Base-by-base conservation (phyloP, 106 monocot genomes). In the Dactylorhiza incarnata region DNA sequence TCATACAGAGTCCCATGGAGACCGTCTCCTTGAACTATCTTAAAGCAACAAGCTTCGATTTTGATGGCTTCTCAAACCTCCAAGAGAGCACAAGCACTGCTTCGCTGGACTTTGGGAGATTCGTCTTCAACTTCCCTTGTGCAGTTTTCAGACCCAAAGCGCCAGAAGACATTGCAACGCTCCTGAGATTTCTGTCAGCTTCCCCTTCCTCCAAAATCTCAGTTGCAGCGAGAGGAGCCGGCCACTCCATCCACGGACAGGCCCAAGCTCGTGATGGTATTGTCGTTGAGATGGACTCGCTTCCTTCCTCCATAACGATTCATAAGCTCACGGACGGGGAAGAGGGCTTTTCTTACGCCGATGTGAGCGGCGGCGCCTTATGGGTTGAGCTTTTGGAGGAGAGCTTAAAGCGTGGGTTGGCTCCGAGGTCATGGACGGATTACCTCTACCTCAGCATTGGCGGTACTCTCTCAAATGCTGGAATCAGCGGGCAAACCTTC, bases 1-100 rank as follows among this genome's bases (percentile, higher is more conserved):
- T 88, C 85, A 85, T 82, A 65, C 88, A 85, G 80, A 88, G 80
- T 63, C 85, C 88, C 15, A 78, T 82, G 63, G 85, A 88, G 73
- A 82, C 82, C 45, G 80, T 82, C 3, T 76, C 88, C n/a, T 46
- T 82, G 69, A 82, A 77, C 77, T 72, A 84, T 62, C 76, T 82
- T 9, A 75, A 83, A 54, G 62, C 78, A 55, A 78, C 75, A 26
- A 63, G 11, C 77, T 73, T 19, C 20, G 83, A 75, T 9, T 81
- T 69, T n/a, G 46, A 45, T 9, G 12, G 45, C 69, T 76, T 81
- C 24, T 63, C 76, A 66, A 80, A 82, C 77, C 51, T 88, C 72
- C 82, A 78, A 19, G 76, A 79, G 48, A 72, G 69, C 74, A 79
- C 78, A 8, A 58, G 6, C 78, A 72, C 26, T 25, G 86, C 83